Base-by-base conservation (phyloP, 2,329 filamentous ascomycete genomes). In the Colletotrichum endophyticum region DNA sequence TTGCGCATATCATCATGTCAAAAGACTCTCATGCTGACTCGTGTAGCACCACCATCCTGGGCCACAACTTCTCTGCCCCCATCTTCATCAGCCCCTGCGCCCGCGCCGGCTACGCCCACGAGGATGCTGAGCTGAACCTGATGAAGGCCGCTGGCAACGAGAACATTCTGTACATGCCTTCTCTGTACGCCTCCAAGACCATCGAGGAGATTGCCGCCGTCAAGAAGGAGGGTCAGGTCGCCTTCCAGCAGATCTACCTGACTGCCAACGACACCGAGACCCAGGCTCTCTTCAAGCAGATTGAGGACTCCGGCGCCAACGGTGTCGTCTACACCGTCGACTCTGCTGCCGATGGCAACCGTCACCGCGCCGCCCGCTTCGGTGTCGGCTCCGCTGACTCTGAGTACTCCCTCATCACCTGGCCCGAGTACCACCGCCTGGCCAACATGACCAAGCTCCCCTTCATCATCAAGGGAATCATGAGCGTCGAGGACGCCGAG, bases 21-120 rank as follows among this genome's bases (percentile, higher is more conserved):
- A 30, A 34, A 22, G 5, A 5, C 25, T 3, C 27, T 11, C 13
- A 32, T 36, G 53, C 76, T 78, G 62, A 78, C 72, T 30, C 39
- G 28, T 12, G 57, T 66, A 85, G 85, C 19, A 90, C 89, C 7
- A 89, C 85, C 22, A 88, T 91, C 70, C 83, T 91, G 39, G 89
- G 89, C 36, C 83, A 89, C 83, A 88, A 90, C 82, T 89, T 90
- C 81, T 88, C 86, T 1, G 85, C 86, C 1, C 89, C 89, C n/a
- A 88, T 91, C 83, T 91, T 88, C 83, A 91, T 91, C 80, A 85
- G 85, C 73, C 89, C 89, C 6, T 87, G 86, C 12, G 88, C 89
- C 30, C 84, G 84, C 8, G 89, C 83, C 22, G 86, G 82, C 32
- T 86, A 87, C 69, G 89, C 81, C 9, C 84, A 91, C 77, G 80